Evolutionary conservation across 495 filamentous ascomycete species (phyloP).

Genomic region (Podospora conica): DNA sequence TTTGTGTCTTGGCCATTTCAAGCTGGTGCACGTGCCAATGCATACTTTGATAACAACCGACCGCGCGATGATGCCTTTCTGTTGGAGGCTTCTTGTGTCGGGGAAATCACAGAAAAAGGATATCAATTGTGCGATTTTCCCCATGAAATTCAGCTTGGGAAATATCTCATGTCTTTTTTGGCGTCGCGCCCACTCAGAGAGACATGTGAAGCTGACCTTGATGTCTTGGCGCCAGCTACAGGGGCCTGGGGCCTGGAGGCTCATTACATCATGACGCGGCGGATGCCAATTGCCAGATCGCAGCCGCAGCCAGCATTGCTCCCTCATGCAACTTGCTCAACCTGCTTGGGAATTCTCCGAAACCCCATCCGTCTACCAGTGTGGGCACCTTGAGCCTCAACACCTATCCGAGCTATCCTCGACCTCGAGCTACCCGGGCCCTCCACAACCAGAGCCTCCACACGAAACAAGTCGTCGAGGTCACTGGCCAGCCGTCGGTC

Average conservation of each 20-base stretch:
- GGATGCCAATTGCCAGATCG: not conserved
- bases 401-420: not conserved
- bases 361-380: not conserved
- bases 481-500: not conserved
- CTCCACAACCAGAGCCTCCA: not conserved
- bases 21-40: not conserved
- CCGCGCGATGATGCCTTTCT: not conserved
- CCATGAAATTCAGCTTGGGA: too few species aligned
- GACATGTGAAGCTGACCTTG: not conserved
- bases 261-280: conserved; percentile 10
- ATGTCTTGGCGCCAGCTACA: not conserved
- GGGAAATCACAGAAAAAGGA: not conserved
- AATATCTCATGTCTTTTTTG: too few species aligned
- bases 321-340: not conserved
- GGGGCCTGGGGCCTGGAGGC: not conserved
- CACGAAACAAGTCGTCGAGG: not conserved
- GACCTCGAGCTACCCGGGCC: not conserved
- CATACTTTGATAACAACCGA: not conserved
- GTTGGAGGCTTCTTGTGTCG: not conserved
- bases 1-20: not conserved
- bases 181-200: too few species aligned
- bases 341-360: not conserved
- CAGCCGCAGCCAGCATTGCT: not conserved
- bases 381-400: not conserved
- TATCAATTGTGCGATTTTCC: not conserved